Evolutionary conservation across 1,284 basidiomycete genomes (phyloP).

Genomic region (Phaffia rhodozyma): DNA sequence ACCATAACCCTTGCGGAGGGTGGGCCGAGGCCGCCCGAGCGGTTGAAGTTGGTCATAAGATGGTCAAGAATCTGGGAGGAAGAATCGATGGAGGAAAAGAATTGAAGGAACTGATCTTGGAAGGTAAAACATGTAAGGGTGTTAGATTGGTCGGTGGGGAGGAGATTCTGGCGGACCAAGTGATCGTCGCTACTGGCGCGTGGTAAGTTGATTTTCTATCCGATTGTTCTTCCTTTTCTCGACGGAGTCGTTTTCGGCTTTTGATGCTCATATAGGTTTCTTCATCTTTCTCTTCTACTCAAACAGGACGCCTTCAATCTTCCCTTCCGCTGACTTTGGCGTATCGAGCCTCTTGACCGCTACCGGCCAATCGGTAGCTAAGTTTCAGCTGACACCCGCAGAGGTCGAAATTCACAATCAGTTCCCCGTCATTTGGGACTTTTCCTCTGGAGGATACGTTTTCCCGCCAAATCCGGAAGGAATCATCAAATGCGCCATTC

Average conservation of each 20-base stretch:
- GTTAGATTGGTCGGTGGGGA: slow-evolving; percentile 54
- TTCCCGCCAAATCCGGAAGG: slow-evolving; percentile 38
- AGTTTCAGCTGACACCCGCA: slow-evolving; percentile 27
- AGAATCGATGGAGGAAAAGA: slow-evolving; percentile 47
- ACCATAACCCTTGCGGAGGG: slow-evolving; percentile 64
- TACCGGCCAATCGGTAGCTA: slow-evolving; percentile 56
- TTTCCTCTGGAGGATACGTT: slow-evolving; percentile 33
- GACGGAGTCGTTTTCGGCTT: background rate
- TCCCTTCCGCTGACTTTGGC: slow-evolving; percentile 38
- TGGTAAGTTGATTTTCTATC: slow-evolving; percentile 25
- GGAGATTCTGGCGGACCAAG: slow-evolving; percentile 20
- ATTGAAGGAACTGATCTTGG: slow-evolving; percentile 32
- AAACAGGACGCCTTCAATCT: slow-evolving; percentile 61
- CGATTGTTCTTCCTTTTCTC: background rate
- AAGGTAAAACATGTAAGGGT: slow-evolving; percentile 38
- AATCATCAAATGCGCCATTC: slow-evolving; percentile 40
- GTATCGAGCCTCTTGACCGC: slow-evolving; percentile 3
- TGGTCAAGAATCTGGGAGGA: slow-evolving; percentile 50
- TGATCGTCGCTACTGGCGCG: slow-evolving; percentile 29
- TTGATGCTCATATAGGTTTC: background rate
- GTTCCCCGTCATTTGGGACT: slow-evolving; percentile 13
- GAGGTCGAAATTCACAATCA: slow-evolving; percentile 15
- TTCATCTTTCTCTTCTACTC: background rate
- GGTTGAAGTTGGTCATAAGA: slow-evolving; percentile 46
- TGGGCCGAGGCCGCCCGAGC: slow-evolving; percentile 74